These are phyloP conservation scores for Neurospora sp. DNA, from an alignment of 2,329 filamentous ascomycete genomes.

Conservation along the genomic window DNA sequence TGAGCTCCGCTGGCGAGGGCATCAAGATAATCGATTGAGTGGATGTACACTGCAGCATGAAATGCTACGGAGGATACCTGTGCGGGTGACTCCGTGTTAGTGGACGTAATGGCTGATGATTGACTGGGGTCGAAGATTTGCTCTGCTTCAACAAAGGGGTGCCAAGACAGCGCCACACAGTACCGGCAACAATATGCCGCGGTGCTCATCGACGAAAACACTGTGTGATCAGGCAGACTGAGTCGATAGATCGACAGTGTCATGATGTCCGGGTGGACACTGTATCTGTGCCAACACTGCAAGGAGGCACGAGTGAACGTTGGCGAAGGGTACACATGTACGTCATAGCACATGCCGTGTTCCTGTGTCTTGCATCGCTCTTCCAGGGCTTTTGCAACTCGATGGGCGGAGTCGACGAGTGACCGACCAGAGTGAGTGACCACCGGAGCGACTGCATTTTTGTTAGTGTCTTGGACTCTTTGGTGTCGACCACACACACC, in stretches of 20 bases:
- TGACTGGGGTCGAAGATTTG: neutral
- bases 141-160: neutral
- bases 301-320: neutral
- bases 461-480: neutral
- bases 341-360: neutral
- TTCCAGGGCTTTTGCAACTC: neutral
- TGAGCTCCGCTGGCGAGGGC: neutral
- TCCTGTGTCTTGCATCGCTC: neutral
- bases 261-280: neutral
- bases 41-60: neutral
- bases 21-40: neutral
- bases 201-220: neutral
- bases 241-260: neutral
- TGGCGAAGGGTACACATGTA: neutral
- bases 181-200: neutral
- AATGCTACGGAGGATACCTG: neutral
- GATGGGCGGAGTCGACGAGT: neutral
- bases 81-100: neutral
- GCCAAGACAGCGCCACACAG: neutral
- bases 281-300: neutral
- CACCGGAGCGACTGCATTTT: neutral
- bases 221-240: neutral
- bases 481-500: neutral
- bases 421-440: neutral
- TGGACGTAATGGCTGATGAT: neutral